Percentiles rank a stretch among this genome's conserved stretches.
These are phyloP conservation scores for Xylaria palmicola DNA, from an alignment of 495 filamentous ascomycete species.

Conservation along the genomic window DNA sequence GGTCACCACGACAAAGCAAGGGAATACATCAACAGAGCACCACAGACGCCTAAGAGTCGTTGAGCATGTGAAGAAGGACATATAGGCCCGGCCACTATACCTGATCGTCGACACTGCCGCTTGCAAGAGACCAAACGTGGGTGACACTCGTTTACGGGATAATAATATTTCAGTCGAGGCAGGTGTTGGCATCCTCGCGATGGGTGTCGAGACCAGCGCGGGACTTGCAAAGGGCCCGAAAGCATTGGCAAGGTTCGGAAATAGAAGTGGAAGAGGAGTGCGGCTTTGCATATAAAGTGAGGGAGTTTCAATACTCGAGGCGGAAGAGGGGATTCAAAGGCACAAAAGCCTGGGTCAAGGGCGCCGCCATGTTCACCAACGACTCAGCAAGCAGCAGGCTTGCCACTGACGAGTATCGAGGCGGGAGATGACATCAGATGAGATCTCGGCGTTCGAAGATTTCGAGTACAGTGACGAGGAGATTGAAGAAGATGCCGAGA, in stretches of 20 bases:
- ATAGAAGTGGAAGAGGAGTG: not conserved
- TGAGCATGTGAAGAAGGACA: not conserved
- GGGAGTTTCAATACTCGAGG: not conserved
- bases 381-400: not conserved
- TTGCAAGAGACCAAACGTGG: not conserved
- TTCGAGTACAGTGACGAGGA: not conserved
- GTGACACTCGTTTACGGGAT: not conserved
- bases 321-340: not conserved
- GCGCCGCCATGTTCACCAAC: not conserved
- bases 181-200: not conserved
- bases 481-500: not conserved
- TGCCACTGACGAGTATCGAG: not conserved
- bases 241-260: not conserved
- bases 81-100: not conserved
- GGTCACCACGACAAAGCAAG: not conserved
- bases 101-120: not conserved
- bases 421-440: not conserved
- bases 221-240: not conserved
- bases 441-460: not conserved
- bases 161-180: not conserved
- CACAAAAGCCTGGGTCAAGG: not conserved
- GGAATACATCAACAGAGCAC: not conserved
- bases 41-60: not conserved
- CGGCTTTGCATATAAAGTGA: not conserved
- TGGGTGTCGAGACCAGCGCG: not conserved